phyloP scores from a whole-genome alignment of 768 basidiomycete species.

The Austroboletus festivus region DNA sequence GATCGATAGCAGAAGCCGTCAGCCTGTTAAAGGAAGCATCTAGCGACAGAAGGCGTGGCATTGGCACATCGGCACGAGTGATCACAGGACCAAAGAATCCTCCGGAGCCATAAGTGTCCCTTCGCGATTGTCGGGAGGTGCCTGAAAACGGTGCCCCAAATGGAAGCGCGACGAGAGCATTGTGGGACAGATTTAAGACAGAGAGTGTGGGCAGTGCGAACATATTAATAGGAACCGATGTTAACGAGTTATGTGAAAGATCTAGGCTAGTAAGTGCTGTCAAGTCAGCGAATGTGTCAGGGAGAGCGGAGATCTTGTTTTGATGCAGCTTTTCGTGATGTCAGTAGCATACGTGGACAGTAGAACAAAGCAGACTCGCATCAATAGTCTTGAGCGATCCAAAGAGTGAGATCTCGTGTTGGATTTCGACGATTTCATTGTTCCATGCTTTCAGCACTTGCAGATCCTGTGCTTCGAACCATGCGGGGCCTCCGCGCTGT shows the following conservation, averaged over 20 bases:
- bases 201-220: slow-evolving; percentile 69
- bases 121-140: slow-evolving; percentile 17
- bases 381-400: slow-evolving; percentile 79
- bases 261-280: slow-evolving; percentile 64
- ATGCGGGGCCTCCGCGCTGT: slow-evolving; percentile 50
- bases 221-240: slow-evolving; percentile 57
- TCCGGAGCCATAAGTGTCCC: slow-evolving; percentile 36
- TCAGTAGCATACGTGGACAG: neutral
- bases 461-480: slow-evolving; percentile 83
- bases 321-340: slow-evolving; percentile 57
- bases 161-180: slow-evolving; percentile 56
- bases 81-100: slow-evolving; percentile 66
- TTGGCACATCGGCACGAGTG: slow-evolving; percentile 56
- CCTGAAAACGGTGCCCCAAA: slow-evolving; percentile 57
- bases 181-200: slow-evolving; percentile 69
- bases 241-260: slow-evolving; percentile 69
- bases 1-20: slow-evolving; percentile 50
- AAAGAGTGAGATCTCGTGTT: slow-evolving; percentile 80
- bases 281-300: slow-evolving; percentile 66
- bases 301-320: slow-evolving; percentile 63
- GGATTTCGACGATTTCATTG: slow-evolving; percentile 76
- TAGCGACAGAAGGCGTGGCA: slow-evolving; percentile 64
- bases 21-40: slow-evolving; percentile 70
- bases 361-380: slow-evolving; percentile 42
- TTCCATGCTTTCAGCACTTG: slow-evolving; percentile 74